These are phyloP conservation scores for Dillenia turbinata DNA, from an alignment of 164 flowering plant genomes.

Conservation along the genomic window DNA sequence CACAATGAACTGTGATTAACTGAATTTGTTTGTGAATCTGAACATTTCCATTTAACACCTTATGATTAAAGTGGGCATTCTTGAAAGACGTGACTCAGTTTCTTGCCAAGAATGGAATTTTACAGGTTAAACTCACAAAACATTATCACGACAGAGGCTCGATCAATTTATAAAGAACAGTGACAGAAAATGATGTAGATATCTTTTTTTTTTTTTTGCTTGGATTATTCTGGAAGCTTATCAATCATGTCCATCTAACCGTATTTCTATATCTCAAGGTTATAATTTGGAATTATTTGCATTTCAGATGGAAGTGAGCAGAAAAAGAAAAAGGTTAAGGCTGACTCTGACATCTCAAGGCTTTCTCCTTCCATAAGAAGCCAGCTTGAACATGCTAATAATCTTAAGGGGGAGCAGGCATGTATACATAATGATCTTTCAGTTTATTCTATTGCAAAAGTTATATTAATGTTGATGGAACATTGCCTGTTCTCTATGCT, in stretches of 20 bases:
- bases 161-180: neutral
- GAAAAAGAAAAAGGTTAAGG: slow-evolving; percentile 81
- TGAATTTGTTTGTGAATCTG: too few species aligned
- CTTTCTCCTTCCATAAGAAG: slow-evolving; percentile 60
- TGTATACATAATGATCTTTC: neutral
- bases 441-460: neutral
- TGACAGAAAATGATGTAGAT: neutral
- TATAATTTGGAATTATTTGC: slow-evolving; percentile 5
- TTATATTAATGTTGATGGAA: neutral
- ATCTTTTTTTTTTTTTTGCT: neutral
- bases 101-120: too few species aligned
- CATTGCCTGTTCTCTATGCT: neutral
- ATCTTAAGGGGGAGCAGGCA: slow-evolving; percentile 95
- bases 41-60: too few species aligned
- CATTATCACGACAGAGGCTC: too few species aligned
- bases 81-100: too few species aligned
- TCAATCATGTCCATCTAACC: too few species aligned
- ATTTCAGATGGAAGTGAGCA: slow-evolving; percentile 83
- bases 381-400: slow-evolving; percentile 67
- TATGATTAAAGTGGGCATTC: too few species aligned
- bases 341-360: slow-evolving; percentile 73
- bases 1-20: too few species aligned
- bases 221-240: neutral
- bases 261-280: neutral
- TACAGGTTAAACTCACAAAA: too few species aligned